Evolutionary conservation across 2,329 filamentous ascomycete species (phyloP).

Genomic region (Aspergillus sp.): DNA sequence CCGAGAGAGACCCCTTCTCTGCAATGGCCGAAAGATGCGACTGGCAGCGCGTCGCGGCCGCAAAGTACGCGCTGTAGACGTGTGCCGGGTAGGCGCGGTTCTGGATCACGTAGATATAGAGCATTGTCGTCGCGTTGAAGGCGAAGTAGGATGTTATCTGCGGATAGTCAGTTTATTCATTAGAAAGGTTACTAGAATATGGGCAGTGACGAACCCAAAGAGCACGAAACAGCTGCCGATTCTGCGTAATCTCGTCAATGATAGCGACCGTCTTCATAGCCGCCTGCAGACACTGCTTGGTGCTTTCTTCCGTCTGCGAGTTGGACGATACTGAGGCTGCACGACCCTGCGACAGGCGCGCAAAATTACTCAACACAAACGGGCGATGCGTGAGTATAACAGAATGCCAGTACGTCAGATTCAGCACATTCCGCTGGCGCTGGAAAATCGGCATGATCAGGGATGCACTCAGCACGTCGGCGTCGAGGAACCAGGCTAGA

Average conservation of each 20-base stretch:
- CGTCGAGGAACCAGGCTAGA: constrained; percentile 39
- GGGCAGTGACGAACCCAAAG: too few species aligned
- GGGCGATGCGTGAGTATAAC: constrained; percentile 43
- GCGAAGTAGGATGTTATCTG: constrained; percentile 21
- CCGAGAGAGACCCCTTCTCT: constrained; percentile 20
- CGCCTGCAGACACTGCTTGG: background rate
- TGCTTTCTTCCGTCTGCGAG: background rate
- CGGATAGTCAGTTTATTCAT: too few species aligned
- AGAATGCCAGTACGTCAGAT: constrained; percentile 46
- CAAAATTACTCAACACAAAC: constrained; percentile 18
- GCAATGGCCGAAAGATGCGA: constrained; percentile 20
- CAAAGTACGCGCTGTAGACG: constrained; percentile 17
- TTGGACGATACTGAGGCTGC: too few species aligned
- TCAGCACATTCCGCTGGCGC: constrained; percentile 44
- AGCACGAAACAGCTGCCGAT: background rate
- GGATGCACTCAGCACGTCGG: constrained; percentile 22
- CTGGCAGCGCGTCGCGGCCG: constrained; percentile 19
- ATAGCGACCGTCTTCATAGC: background rate
- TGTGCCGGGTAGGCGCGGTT: constrained; percentile 9
- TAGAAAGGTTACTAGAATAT: too few species aligned
- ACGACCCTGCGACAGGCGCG: background rate
- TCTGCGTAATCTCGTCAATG: constrained; percentile 2
- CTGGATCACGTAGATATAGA: constrained; percentile 24
- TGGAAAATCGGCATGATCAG: constrained; percentile 43
- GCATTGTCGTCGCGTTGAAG: constrained; percentile 20